Evolutionary conservation across 495 filamentous ascomycete species (phyloP).

Genomic region (Bathelium albidoporum): DNA sequence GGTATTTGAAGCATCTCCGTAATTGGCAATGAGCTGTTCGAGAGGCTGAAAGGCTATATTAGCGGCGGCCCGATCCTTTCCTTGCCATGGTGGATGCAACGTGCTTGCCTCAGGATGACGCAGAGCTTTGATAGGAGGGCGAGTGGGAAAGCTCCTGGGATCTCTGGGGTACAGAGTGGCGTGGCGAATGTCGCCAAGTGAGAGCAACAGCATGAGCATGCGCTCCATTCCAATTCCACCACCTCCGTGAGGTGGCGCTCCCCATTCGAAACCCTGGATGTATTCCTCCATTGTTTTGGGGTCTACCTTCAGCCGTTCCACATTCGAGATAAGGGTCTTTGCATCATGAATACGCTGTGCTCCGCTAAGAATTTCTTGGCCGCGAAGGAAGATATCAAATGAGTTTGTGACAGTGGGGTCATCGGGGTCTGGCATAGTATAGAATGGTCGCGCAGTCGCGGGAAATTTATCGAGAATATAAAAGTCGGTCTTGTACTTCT

Average conservation of each 20-base stretch:
- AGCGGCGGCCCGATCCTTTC: constrained; percentile 34
- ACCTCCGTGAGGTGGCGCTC: constrained; percentile 80
- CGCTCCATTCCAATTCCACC: constrained; percentile 86
- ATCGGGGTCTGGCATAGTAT: constrained; percentile 79
- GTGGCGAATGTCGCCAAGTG: constrained; percentile 79
- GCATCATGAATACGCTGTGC: constrained; percentile 87
- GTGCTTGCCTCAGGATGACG: constrained; percentile 75
- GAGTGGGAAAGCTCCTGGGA: constrained; percentile 64
- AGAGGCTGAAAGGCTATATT: constrained; percentile 54
- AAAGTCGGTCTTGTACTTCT: constrained; percentile 82
- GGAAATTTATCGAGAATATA: constrained; percentile 95
- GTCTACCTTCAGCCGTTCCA: constrained; percentile 65
- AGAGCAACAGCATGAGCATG: constrained; percentile 70
- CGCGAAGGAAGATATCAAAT: constrained; percentile 90
- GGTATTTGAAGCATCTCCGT: constrained; percentile 79
- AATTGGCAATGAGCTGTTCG: constrained; percentile 77
- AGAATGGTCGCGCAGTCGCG: constrained; percentile 72
- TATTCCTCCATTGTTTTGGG: constrained; percentile 76
- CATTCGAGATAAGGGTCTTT: constrained; percentile 59
- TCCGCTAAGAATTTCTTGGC: constrained; percentile 85
- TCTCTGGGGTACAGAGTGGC: constrained; percentile 78
- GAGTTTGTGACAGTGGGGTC: constrained; percentile 72
- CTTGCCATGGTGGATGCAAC: constrained; percentile 50
- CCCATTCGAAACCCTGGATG: constrained; percentile 77
- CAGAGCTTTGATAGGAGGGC: constrained; percentile 40